phyloP scores from a whole-genome alignment of 106 monocot genomes.

The Acorus gramineus region DNA sequence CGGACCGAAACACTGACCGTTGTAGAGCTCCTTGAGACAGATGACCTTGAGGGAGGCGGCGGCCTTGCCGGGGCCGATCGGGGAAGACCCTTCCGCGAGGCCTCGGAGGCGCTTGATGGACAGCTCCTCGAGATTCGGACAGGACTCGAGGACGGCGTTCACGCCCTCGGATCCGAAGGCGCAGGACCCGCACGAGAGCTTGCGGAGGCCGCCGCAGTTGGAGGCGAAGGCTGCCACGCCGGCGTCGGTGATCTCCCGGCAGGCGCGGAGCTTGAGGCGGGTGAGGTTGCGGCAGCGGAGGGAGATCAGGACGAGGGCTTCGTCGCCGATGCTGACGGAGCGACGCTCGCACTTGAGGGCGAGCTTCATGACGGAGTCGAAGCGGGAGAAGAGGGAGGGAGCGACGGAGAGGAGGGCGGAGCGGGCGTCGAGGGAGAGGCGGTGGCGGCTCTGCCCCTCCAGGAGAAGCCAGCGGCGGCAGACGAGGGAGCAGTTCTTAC shows the following conservation, averaged over 20 bases:
- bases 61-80: neutral
- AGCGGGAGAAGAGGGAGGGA: slow-evolving; percentile 37
- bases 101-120: slow-evolving; percentile 67
- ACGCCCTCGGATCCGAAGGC: slow-evolving; percentile 67
- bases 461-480: slow-evolving; percentile 60
- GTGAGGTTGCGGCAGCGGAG: slow-evolving; percentile 37
- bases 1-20: slow-evolving; percentile 61
- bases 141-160: slow-evolving; percentile 41
- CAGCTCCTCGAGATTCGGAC: slow-evolving; percentile 53
- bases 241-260: slow-evolving; percentile 42
- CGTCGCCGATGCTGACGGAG: slow-evolving; percentile 57
- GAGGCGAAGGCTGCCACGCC: slow-evolving; percentile 50
- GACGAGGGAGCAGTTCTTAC: slow-evolving; percentile 78
- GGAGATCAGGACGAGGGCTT: slow-evolving; percentile 37
- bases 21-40: slow-evolving; percentile 67
- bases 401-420: slow-evolving; percentile 27
- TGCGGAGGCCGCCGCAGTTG: slow-evolving; percentile 39
- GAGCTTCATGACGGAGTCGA: slow-evolving; percentile 49
- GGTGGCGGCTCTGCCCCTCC: slow-evolving; percentile 57
- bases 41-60: slow-evolving; percentile 38
- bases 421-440: slow-evolving; percentile 61
- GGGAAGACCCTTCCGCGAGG: slow-evolving; percentile 14
- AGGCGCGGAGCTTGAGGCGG: slow-evolving; percentile 68
- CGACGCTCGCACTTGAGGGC: slow-evolving; percentile 64
- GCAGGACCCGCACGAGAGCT: slow-evolving; percentile 67